phyloP scores from a whole-genome alignment of 345 rosid species.

The Brassica nigra region DNA sequence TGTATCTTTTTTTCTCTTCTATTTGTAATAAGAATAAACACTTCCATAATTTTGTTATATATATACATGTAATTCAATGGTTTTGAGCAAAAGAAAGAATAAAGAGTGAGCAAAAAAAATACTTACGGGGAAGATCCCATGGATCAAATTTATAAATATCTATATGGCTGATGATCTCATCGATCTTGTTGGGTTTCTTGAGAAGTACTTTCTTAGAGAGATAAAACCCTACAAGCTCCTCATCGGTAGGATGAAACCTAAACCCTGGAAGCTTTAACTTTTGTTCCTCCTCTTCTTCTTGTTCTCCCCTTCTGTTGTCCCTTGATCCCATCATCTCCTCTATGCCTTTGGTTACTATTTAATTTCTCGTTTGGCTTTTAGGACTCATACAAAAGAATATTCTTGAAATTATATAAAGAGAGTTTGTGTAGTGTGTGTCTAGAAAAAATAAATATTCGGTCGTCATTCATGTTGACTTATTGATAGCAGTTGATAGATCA shows the following conservation, averaged over 20 bases:
- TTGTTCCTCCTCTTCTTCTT: conserved; percentile 31
- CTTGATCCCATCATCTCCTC: conserved; percentile 27
- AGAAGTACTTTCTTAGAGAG: conserved; percentile 61
- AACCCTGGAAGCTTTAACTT: conserved; percentile 72
- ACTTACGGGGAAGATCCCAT: conserved; percentile 93
- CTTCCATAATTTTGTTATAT: not conserved
- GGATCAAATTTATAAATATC: conserved; percentile 53
- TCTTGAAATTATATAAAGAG: conserved; percentile 28
- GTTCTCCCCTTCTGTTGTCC: conserved; percentile 17
- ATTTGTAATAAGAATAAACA: not conserved
- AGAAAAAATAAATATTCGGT: not conserved
- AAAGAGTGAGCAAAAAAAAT: not conserved
- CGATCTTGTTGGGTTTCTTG: conserved; percentile 55
- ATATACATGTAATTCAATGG: not conserved
- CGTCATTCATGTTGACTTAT: not conserved
- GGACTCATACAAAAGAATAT: conserved; percentile 30
- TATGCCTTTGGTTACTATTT: conserved; percentile 28
- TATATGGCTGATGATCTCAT: conserved; percentile 65
- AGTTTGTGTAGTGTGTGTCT: conserved; percentile 17
- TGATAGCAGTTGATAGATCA: conserved; percentile 7
- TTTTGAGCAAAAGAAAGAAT: not conserved
- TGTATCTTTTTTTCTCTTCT: not conserved
- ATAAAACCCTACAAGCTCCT: conserved; percentile 83
- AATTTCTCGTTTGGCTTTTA: conserved; percentile 1
- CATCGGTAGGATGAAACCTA: conserved; percentile 89